Evolutionary conservation across 1,139 yeast genomes (phyloP).

Genomic region (Saccharomycopsis phalli): DNA sequence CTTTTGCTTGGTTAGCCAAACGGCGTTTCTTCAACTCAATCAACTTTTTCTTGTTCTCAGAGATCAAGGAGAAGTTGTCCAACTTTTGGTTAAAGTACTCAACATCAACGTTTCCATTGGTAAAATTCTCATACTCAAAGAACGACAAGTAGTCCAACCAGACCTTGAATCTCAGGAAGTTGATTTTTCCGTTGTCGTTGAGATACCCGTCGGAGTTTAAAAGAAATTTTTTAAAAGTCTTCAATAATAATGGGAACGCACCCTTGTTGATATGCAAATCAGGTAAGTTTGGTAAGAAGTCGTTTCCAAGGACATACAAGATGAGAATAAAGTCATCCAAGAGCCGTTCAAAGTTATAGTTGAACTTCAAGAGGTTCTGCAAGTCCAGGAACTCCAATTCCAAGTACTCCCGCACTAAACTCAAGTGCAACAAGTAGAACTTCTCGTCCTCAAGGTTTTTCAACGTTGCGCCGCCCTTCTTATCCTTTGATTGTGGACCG

Average conservation of each 20-base stretch:
- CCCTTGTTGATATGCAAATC: slow-evolving; percentile 90
- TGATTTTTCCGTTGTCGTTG: slow-evolving; percentile 74
- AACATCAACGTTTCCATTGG: slow-evolving; percentile 69
- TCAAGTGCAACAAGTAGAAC: slow-evolving; percentile 74
- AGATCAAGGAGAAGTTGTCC: slow-evolving; percentile 63
- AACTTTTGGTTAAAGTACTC: slow-evolving; percentile 87
- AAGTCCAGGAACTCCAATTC: slow-evolving; percentile 77
- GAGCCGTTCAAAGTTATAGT: slow-evolving; percentile 78
- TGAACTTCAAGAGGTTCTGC: slow-evolving; percentile 52
- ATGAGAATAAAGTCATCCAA: slow-evolving; percentile 89
- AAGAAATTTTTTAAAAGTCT: slow-evolving; percentile 78
- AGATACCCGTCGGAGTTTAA: slow-evolving; percentile 74
- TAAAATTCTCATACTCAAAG: slow-evolving; percentile 74
- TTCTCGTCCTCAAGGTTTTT: slow-evolving; percentile 68
- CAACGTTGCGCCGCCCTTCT: slow-evolving; percentile 28
- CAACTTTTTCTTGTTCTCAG: slow-evolving; percentile 50
- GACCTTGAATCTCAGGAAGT: slow-evolving; percentile 57
- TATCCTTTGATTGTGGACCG: slow-evolving; percentile 41
- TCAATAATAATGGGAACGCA: slow-evolving; percentile 84
- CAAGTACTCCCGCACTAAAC: slow-evolving; percentile 83
- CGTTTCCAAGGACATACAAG: slow-evolving; percentile 94
- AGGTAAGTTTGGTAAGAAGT: slow-evolving; percentile 96
- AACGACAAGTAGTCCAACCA: slow-evolving; percentile 67
- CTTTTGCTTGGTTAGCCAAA: slow-evolving; percentile 23
- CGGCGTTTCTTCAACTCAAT: slow-evolving; percentile 64